Evolutionary conservation across 2,329 filamentous ascomycete genomes (phyloP).

Genomic region (Pseudocercospora macadamiae): DNA sequence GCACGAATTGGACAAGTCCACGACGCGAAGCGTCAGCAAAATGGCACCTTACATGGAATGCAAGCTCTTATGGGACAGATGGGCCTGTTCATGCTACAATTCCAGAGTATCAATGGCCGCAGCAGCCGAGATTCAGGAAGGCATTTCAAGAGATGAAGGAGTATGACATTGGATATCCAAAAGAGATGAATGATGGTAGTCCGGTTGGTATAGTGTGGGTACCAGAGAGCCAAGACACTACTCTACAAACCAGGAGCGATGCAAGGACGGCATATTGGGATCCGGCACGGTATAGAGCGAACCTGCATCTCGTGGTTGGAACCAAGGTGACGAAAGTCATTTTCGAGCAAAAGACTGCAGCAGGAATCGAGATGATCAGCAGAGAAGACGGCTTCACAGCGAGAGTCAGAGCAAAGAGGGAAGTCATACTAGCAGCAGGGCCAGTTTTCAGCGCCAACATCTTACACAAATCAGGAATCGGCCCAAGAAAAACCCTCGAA

Average conservation of each 20-base stretch:
- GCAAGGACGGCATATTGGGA: slow-evolving; percentile 37
- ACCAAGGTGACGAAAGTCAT: slow-evolving; percentile 5
- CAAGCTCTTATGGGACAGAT: slow-evolving; percentile 10
- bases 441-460: slow-evolving; percentile 58
- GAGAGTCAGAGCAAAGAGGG: slow-evolving; percentile 34
- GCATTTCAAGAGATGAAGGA: slow-evolving; percentile 13
- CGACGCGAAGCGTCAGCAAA: slow-evolving; percentile 22
- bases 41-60: slow-evolving; percentile 24
- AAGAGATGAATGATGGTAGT: slow-evolving; percentile 30
- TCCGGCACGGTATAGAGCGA: slow-evolving; percentile 34
- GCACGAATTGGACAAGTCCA: slow-evolving; percentile 14
- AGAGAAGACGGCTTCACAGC: background rate
- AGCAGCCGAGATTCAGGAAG: slow-evolving; percentile 7
- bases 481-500: slow-evolving; percentile 47
- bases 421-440: slow-evolving; percentile 63
- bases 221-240: slow-evolving; percentile 40
- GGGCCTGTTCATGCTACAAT: slow-evolving; percentile 19
- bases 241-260: slow-evolving; percentile 40
- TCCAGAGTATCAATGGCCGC: slow-evolving; percentile 16
- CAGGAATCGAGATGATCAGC: slow-evolving; percentile 13
- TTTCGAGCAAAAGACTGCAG: slow-evolving; percentile 2
- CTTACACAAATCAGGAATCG: slow-evolving; percentile 64
- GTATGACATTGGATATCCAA: slow-evolving; percentile 20
- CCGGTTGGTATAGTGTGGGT: slow-evolving; percentile 43
- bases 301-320: slow-evolving; percentile 27